Evolutionary conservation across 768 basidiomycete species (phyloP), one percentile per base, ranked within the genome.

Genomic region (Suillus weaverae): DNA sequence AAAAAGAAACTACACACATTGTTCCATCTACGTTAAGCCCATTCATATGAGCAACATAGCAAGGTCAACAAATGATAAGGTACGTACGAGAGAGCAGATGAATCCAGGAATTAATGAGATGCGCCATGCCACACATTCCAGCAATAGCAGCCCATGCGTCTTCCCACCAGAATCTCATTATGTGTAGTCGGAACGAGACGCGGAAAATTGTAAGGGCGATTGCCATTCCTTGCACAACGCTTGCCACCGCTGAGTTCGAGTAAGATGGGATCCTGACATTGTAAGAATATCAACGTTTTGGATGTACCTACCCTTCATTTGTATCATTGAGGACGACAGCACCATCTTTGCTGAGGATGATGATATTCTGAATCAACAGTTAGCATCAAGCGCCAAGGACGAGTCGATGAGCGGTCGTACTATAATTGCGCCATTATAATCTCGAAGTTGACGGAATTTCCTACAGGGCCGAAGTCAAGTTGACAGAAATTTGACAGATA

Each of bases 101-200:
- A 1, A 33, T 13, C 62, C 69, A 67, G 10, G 71, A 65, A 32
- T 51, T 9, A 14, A 68, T 65, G 62, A 69, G 39, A 51, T 69
- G 67, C 46, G 63, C 43, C 0, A 44, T 39, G 38, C 71, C 64
- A 35, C 67, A 66, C 33, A 65, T 1, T 18, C 73, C 66, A 13
- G 73, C 56, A 22, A 73, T 50, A 39, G 67, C 60, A 7, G 72
- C 74, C 66, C 68, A 75, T 14, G 76, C 63, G 39, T 75, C 74
- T 43, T 75, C 75, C 74, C 70, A 75, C 75, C 75, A 72, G 30
- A 77, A 65, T 13, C 70, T 69, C 54, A 62, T 62, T 20, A 69
- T 69, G 32, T 65, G 53, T 53, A 69, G 61, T 53, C 75, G 72
- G 60, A 74, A 70, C 68, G 66, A 72, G 26, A 77, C 72, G 46